Evolutionary conservation across 805 yeast genomes (phyloP).

Genomic region (Wickerhamiella slavikovae): DNA sequence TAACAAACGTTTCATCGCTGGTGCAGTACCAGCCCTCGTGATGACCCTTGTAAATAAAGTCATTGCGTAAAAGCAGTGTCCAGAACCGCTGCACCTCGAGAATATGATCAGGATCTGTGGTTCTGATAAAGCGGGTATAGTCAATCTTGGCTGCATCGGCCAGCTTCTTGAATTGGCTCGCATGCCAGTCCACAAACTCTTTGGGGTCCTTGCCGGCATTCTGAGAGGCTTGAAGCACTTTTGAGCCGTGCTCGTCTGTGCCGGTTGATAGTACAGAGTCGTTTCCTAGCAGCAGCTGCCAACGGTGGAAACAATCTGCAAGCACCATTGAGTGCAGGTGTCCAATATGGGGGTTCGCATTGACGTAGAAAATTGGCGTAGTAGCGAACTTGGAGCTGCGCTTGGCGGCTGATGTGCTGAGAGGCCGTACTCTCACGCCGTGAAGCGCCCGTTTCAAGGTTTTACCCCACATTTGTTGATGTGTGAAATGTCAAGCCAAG

Average conservation of each 20-base stretch:
- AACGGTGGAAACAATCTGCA: conserved; percentile 59
- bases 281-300: conserved; percentile 32
- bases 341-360: conserved; percentile 88
- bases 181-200: conserved; percentile 49
- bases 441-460: too few relatives aligned
- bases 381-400: conserved; percentile 21
- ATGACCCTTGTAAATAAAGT: conserved; percentile 56
- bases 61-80: conserved; percentile 36
- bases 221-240: conserved; percentile 56
- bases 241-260: conserved; percentile 91
- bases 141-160: conserved; percentile 37
- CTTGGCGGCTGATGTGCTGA: background rate
- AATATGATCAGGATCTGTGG: conserved; percentile 70
- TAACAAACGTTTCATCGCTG: conserved; percentile 85
- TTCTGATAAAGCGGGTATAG: conserved; percentile 66
- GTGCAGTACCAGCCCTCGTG: conserved; percentile 92
- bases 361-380: conserved; percentile 90
- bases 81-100: conserved; percentile 49
- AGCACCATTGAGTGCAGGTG: conserved; percentile 76
- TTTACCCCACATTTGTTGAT: too few relatives aligned
- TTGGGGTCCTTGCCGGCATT: conserved; percentile 34
- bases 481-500: too few relatives aligned
- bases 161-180: conserved; percentile 39
- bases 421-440: too few relatives aligned
- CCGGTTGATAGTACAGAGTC: conserved; percentile 59